Base-by-base conservation (phyloP, 306 rosid genomes). In the Prunus armeniaca region DNA sequence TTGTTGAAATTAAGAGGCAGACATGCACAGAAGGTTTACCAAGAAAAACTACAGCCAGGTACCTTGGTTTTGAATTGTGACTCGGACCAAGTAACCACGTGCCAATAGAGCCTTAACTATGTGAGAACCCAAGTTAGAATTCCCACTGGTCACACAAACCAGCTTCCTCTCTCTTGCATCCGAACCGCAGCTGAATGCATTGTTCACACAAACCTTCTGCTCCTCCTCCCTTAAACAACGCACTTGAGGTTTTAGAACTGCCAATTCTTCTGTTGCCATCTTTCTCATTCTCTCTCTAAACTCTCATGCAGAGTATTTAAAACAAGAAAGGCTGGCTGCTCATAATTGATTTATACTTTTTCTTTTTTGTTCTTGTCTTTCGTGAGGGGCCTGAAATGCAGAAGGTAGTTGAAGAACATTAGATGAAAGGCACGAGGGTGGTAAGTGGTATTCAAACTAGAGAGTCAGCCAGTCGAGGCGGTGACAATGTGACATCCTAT, bases 81-180 rank as follows among this genome's bases (percentile, higher is more conserved):
- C 66, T 55, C 54, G 66, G 46, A 56, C 66, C n/a, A 52, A 58
- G 38, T 71, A 71, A 32, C 75, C 64, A 0, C 47, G 75, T 6
- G 75, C 64, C 75, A 71, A 32, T 50, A 71, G 75, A 19, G 64
- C 75, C 19, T 3, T 71, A 6, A n/a, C 64, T 52, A 52, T 52
- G 19, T 52, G 64, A 71, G 64, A 71, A 52, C 75, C 75, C 63
- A 71, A 10, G 52, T 13, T 22, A 32, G 75, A 71, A 20, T 71
- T 71, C 52, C 75, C 75, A 71, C 75, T 55, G 51, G 75, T 71
- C 20, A 71, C 75, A 71, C 75, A 71, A 13, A 55, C 65, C 34
- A 71, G 65, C 20, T 38, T 71, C 65, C 45, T 34, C 28, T 71
- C 65, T 71, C 65, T 30, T 55, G 34, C 63, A 55, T 55, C 75